Percentiles rank a stretch among this genome's conserved stretches.
These are phyloP conservation scores for Tubosaeta sp. DNA, from an alignment of 768 basidiomycete species.

Conservation along the genomic window DNA sequence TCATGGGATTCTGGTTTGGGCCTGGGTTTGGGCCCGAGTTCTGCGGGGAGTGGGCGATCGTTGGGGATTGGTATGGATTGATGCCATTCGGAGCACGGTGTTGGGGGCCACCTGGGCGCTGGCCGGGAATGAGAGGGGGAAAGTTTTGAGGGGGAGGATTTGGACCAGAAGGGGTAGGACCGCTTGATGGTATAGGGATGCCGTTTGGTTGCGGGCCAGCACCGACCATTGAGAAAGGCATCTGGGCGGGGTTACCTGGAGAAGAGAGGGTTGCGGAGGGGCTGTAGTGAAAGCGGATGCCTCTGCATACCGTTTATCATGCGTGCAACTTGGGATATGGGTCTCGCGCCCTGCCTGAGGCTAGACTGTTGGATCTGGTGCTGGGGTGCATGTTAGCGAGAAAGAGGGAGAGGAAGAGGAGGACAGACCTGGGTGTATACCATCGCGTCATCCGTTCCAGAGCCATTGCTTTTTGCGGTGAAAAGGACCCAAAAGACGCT, in stretches of 20 bases:
- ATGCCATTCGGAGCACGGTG: conserved; percentile 45
- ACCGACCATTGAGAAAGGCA: conserved; percentile 26
- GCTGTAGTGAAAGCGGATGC: neutral
- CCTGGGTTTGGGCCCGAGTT: conserved; percentile 33
- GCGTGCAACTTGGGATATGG: conserved; percentile 24
- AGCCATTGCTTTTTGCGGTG: conserved; percentile 68
- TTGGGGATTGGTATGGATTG: conserved; percentile 58
- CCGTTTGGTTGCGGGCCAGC: conserved; percentile 43
- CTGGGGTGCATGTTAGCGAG: conserved; percentile 22
- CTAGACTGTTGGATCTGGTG: conserved; percentile 34
- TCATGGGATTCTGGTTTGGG: conserved; percentile 39
- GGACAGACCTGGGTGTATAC: conserved; percentile 62
- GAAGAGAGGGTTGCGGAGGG: neutral
- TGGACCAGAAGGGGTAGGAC: conserved; percentile 24
- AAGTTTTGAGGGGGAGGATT: conserved; percentile 33
- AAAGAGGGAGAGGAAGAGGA: neutral
- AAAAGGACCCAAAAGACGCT: conserved; percentile 86
- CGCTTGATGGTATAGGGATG: conserved; percentile 31
- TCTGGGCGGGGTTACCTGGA: conserved; percentile 18
- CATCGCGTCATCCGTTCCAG: conserved; percentile 66
- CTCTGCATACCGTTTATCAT: conserved; percentile 33
- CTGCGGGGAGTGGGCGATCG: conserved; percentile 59
- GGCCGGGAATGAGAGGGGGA: conserved; percentile 33
- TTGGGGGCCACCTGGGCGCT: conserved; percentile 30
- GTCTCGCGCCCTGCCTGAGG: conserved; percentile 31